A percentile compares a stretch with the other conserved stretches of the same genome.
Evolutionary conservation across 2,329 filamentous ascomycete genomes (phyloP).

Genomic region (Coccinonectria pachysandricola): DNA sequence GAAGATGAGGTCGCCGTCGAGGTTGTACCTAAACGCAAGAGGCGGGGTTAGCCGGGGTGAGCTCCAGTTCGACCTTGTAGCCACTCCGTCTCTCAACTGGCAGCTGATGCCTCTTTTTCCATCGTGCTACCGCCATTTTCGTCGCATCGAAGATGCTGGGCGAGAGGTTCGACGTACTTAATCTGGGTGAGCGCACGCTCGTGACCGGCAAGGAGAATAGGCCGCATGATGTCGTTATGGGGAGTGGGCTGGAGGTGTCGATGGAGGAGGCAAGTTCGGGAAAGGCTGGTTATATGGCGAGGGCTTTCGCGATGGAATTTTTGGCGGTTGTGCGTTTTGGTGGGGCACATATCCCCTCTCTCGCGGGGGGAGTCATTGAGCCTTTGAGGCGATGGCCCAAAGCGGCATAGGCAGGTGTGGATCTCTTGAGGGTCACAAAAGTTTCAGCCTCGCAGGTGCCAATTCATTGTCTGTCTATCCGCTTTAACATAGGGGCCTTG

Average conservation of each 20-base stretch:
- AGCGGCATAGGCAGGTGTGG: conserved; percentile 4
- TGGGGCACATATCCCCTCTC: conserved; percentile 25
- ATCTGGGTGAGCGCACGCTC: conserved; percentile 94
- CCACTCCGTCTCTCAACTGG: conserved; percentile 2
- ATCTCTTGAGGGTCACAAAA: too few relatives aligned
- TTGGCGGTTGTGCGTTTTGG: conserved; percentile 38
- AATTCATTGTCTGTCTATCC: conserved; percentile 6
- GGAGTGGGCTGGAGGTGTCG: conserved; percentile 18
- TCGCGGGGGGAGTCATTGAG: conserved; percentile 5
- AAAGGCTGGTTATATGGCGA: conserved; percentile 22
- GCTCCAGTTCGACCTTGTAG: conserved; percentile 4
- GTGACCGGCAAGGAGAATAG: conserved; percentile 92
- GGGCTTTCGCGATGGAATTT: conserved; percentile 30
- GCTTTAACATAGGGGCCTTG: too few relatives aligned
- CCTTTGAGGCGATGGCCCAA: too few relatives aligned
- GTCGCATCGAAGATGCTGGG: too few relatives aligned
- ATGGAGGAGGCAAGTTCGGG: conserved; percentile 19
- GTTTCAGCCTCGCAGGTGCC: conserved; percentile 6
- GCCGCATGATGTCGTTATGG: conserved; percentile 64
- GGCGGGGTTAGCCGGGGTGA: conserved; percentile 8
- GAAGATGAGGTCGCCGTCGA: conserved; percentile 94
- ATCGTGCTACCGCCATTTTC: too few relatives aligned
- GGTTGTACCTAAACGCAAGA: conserved; percentile 63
- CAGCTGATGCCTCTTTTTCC: too few relatives aligned
- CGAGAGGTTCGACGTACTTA: conserved; percentile 45